Percentiles rank a stretch among this genome's conserved stretches.
Conservation (phyloP, 805 yeast species). For the Pachysolen tannophilus region DNA sequence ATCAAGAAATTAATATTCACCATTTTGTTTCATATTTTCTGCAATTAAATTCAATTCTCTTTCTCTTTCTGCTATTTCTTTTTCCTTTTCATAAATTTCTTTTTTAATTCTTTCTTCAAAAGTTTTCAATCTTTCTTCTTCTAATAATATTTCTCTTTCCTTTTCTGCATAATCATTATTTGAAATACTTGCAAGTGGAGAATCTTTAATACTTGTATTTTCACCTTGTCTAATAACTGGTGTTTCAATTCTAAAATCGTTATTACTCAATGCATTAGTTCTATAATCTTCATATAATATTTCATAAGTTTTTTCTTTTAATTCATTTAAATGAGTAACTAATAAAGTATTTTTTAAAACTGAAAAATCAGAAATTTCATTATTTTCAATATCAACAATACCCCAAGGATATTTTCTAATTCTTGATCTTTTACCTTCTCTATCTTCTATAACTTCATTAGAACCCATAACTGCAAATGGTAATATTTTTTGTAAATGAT, state of each 20-base stretch:
- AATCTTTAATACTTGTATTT: background rate
- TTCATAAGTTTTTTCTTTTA: constrained; percentile 85
- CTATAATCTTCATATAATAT: constrained; percentile 82
- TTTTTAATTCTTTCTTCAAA: constrained; percentile 87
- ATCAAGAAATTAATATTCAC: too few species aligned
- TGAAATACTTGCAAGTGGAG: constrained; percentile 3
- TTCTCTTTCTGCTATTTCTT: constrained; percentile 79
- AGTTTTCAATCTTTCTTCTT: constrained; percentile 80
- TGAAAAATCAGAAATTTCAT: constrained; percentile 73
- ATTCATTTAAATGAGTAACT: constrained; percentile 79
- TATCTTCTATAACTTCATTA: constrained; percentile 27
- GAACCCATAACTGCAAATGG: constrained; percentile 69
- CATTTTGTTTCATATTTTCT: constrained; percentile 3
- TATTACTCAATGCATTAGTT: constrained; percentile 58
- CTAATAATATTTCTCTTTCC: constrained; percentile 84
- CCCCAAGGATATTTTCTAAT: constrained; percentile 68
- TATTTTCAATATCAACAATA: constrained; percentile 44
- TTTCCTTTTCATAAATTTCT: constrained; percentile 71
- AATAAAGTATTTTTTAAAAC: constrained; percentile 71
- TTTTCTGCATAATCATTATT: constrained; percentile 37
- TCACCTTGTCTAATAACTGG: background rate
- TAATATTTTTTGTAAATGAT: constrained; percentile 33
- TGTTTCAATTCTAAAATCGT: constrained; percentile 5
- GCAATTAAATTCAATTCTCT: constrained; percentile 75
- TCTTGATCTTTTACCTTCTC: constrained; percentile 29